Conservation (phyloP, 1,284 basidiomycete species). For the Termitomyces sp. region DNA sequence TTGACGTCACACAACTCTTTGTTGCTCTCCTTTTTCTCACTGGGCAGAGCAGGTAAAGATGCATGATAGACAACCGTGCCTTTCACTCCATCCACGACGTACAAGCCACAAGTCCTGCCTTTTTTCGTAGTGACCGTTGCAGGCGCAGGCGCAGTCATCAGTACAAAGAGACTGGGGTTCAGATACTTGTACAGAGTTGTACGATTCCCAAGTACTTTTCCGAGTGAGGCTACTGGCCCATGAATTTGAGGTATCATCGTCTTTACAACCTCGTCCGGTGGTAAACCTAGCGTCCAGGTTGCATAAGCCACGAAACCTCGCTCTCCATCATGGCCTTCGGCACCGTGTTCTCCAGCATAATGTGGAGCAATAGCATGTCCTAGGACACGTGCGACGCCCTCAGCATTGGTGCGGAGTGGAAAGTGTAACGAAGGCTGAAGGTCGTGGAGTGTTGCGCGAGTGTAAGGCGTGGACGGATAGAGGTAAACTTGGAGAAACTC, state of each 20-base stretch:
- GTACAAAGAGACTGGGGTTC: slow-evolving; percentile 74
- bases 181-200: slow-evolving; percentile 93
- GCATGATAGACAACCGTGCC: slow-evolving; percentile 73
- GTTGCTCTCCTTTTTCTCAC: slow-evolving; percentile 12
- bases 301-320: slow-evolving; percentile 48
- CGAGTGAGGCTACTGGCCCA: slow-evolving; percentile 69
- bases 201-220: slow-evolving; percentile 83
- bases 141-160: slow-evolving; percentile 48
- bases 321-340: slow-evolving; percentile 20
- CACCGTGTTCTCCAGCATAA: slow-evolving; percentile 1
- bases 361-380: slow-evolving; percentile 14
- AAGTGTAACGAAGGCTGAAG: slow-evolving; percentile 46
- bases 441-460: slow-evolving; percentile 36
- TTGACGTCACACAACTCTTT: slow-evolving; percentile 55
- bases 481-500: slow-evolving; percentile 60
- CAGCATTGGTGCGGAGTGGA: slow-evolving; percentile 43
- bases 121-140: slow-evolving; percentile 4
- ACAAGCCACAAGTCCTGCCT: slow-evolving; percentile 51
- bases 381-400: slow-evolving; percentile 21
- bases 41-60: slow-evolving; percentile 38
- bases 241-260: slow-evolving; percentile 41
- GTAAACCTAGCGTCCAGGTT: slow-evolving; percentile 63
- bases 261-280: slow-evolving; percentile 47
- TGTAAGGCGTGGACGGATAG: slow-evolving; percentile 54
- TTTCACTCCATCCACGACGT: slow-evolving; percentile 75